A percentile compares a stretch with the other conserved stretches of the same genome.
Evolutionary conservation across 1,284 basidiomycete species (phyloP).

Genomic region (Moesziomyces globuligerus): DNA sequence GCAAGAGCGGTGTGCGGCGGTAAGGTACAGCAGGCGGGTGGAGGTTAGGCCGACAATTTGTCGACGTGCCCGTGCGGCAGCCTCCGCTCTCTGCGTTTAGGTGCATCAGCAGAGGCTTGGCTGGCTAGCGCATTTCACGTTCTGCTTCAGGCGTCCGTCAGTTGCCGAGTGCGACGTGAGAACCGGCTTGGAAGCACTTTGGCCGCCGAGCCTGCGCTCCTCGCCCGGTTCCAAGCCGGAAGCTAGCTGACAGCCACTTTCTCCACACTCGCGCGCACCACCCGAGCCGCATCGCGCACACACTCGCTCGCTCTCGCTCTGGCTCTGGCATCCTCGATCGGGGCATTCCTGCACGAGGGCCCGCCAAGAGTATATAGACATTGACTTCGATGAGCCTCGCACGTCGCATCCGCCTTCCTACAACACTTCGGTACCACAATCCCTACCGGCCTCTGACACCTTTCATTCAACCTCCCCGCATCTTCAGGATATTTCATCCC

Average conservation of each 20-base stretch:
- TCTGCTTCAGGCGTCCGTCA: neutral
- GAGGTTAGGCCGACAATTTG: conserved; percentile 10
- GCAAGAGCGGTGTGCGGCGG: neutral
- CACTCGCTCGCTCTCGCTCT: conserved; percentile 9
- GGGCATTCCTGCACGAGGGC: neutral
- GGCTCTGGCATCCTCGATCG: neutral
- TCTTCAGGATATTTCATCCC: conserved; percentile 2
- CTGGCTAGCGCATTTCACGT: neutral
- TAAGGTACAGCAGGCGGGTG: conserved; percentile 7
- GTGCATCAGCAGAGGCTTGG: no score
- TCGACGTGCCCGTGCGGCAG: neutral
- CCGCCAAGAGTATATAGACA: neutral
- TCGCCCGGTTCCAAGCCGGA: neutral
- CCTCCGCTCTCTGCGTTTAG: neutral
- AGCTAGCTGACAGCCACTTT: neutral
- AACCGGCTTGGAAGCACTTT: neutral
- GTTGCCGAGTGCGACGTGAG: no score
- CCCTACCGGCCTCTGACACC: neutral
- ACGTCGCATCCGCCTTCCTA: neutral
- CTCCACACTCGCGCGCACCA: conserved; percentile 2
- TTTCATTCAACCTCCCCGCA: neutral
- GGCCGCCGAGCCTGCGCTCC: neutral
- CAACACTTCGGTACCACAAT: no score
- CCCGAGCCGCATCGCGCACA: neutral
- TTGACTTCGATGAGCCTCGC: neutral